Percentiles rank a stretch among this genome's conserved stretches.
Evolutionary conservation across 768 basidiomycete species (phyloP).

Genomic region (Boletellus sp.): DNA sequence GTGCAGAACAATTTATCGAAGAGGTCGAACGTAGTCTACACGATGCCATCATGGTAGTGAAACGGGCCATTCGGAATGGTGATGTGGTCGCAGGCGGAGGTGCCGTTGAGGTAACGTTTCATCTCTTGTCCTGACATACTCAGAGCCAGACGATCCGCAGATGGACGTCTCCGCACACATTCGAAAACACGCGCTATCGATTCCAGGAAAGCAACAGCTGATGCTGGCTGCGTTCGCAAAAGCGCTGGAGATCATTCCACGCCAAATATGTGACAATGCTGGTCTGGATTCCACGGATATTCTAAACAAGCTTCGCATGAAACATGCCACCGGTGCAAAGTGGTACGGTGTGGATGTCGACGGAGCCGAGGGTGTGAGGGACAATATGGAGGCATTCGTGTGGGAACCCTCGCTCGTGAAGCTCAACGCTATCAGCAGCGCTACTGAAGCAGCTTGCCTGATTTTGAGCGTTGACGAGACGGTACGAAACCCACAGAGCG

Average conservation of each 20-base stretch:
- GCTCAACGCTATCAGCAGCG: conserved; percentile 91
- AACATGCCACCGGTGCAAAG: conserved; percentile 80
- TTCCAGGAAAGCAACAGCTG: conserved; percentile 93
- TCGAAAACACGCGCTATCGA: conserved; percentile 84
- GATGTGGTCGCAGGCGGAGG: conserved; percentile 98
- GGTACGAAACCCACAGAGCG: conserved; percentile 91
- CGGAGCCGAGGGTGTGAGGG: conserved; percentile 78
- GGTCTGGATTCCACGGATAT: conserved; percentile 97
- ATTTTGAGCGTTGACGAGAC: conserved; percentile 98
- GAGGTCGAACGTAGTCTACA: conserved; percentile 97
- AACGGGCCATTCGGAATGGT: conserved; percentile 91
- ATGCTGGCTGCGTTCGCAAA: conserved; percentile 96
- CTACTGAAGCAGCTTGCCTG: conserved; percentile 92
- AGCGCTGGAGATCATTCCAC: conserved; percentile 94
- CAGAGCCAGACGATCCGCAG: conserved; percentile 39
- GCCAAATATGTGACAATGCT: conserved; percentile 98
- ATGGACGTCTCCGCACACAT: conserved; percentile 98
- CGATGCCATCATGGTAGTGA: conserved; percentile 99
- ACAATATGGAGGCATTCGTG: conserved; percentile 97
- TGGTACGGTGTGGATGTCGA: conserved; percentile 98
- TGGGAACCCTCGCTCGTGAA: conserved; percentile 98
- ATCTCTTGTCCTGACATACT: neutral
- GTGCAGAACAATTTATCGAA: conserved; percentile 98
- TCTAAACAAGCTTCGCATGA: conserved; percentile 95
- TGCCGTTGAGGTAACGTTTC: conserved; percentile 76